phyloP scores from a whole-genome alignment of 1,284 basidiomycete species.

The Papiliotrema flavescens region DNA sequence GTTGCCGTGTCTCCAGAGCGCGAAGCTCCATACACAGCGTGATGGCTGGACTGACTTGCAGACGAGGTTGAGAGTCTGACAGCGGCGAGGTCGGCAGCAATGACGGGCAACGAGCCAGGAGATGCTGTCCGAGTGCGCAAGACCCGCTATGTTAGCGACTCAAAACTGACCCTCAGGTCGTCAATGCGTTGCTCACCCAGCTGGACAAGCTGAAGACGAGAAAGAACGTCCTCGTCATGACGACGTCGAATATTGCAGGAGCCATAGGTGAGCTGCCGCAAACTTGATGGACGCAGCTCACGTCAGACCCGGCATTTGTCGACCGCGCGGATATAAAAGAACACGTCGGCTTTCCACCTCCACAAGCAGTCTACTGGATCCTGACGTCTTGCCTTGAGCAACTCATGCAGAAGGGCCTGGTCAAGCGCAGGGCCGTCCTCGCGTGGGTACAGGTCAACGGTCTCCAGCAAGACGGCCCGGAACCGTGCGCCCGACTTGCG shows the following conservation, averaged over 20 bases:
- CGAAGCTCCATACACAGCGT: too few relatives aligned
- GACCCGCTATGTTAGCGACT: not conserved
- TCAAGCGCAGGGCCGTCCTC: conserved; percentile 56
- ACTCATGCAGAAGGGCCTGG: conserved; percentile 69
- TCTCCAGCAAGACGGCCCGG: not conserved
- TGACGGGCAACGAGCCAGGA: conserved; percentile 89
- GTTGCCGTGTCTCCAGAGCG: too few relatives aligned
- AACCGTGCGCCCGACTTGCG: conserved; percentile 52
- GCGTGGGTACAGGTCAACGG: conserved; percentile 9
- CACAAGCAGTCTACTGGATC: conserved; percentile 90
- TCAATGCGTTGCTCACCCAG: conserved; percentile 95
- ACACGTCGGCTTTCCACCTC: conserved; percentile 84
- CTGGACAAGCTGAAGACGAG: conserved; percentile 89
- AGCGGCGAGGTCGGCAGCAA: conserved; percentile 86
- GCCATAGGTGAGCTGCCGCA: conserved; percentile 71
- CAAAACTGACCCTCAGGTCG: conserved; percentile 63
- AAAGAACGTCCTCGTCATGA: conserved; percentile 93
- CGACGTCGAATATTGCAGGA: conserved; percentile 91
- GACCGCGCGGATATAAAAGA: conserved; percentile 97
- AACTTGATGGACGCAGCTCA: not conserved
- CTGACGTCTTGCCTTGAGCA: conserved; percentile 78
- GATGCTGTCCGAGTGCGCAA: conserved; percentile 80
- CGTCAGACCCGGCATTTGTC: conserved; percentile 83
- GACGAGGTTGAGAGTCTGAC: conserved; percentile 97
- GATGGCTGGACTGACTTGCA: conserved; percentile 41